Base-by-base conservation (phyloP, 352 stramenopile species). In the Pythium sukuiense region DNA sequence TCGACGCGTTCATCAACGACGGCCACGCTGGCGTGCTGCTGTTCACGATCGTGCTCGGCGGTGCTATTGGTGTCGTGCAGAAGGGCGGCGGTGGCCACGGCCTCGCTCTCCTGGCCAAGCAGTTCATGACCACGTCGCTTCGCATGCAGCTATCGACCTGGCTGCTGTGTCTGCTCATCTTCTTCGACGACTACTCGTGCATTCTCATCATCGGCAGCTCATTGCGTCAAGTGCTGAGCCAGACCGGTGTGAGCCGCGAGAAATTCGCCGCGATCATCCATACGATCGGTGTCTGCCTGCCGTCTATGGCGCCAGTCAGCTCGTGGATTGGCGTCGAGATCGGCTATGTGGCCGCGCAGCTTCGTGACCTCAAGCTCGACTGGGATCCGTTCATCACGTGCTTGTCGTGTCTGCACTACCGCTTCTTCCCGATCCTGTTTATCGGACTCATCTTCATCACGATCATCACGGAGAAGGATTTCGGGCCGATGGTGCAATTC, bases 101-200 rank as follows among this genome's bases (percentile, higher is more conserved):
- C 9, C 73, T 97, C 43, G 88, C 90, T 52, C 68, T 92, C 16
- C 61, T 92, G 27, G 85, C 85, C 45, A 89, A 92, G 65, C 76
- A 88, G 65, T 91, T 81, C 68, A 93, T 93, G 85, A 93, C 81
- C 12, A 88, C 83, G 39, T 89, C 82, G 49, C 69, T 95, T 59
- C 80, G 85, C 13, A 93, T 93, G 81, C 86, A 93, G 65, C 71
- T 97, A 32, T 85, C 85, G 20, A 92, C 87, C 49, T 95, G 85
- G 85, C 61, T 91, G 52, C 68, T 95, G 27, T 95, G 87, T 54
- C 69, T 93, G 55, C 71, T 95, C 59, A 94, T 97, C 69, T 97
- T 97, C 79, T 97, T 97, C 63, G 90, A 97, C 67, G 90, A 97
- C 74, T 97, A 96, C 76, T 95, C 89, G 65, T 96, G 84, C 66